These are phyloP conservation scores for Talaromyces trachyspermus DNA, from an alignment of 495 filamentous ascomycete species.

Conservation along the genomic window DNA sequence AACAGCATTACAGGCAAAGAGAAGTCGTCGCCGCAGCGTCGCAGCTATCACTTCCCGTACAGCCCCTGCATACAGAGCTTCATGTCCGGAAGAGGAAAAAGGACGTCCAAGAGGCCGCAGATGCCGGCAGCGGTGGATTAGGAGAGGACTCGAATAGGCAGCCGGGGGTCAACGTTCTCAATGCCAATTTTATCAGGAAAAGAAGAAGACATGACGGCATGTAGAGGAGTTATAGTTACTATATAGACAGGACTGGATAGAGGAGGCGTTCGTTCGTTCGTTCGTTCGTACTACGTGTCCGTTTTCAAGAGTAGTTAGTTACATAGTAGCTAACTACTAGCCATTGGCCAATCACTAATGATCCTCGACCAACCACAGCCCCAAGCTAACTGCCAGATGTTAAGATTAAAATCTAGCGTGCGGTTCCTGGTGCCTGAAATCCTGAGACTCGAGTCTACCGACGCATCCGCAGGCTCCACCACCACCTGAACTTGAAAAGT, in stretches of 20 bases:
- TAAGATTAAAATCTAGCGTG: too few relatives aligned
- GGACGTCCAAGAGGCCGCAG: slow-evolving; percentile 22
- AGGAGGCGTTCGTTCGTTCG: too few relatives aligned
- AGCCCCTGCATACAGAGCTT: slow-evolving; percentile 1
- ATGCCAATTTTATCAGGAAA: slow-evolving; percentile 57
- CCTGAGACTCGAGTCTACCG: too few relatives aligned
- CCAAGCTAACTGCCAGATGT: too few relatives aligned
- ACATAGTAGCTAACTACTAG: too few relatives aligned
- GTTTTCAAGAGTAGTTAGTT: too few relatives aligned
- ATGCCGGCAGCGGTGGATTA: slow-evolving; percentile 25
- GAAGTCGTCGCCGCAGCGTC: neutral
- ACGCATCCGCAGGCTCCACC: too few relatives aligned
- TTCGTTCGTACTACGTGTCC: too few relatives aligned
- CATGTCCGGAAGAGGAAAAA: slow-evolving; percentile 47
- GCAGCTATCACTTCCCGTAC: slow-evolving; percentile 6
- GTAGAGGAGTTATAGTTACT: neutral
- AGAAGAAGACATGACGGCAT: slow-evolving; percentile 41
- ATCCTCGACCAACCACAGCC: too few relatives aligned
- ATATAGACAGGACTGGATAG: neutral
- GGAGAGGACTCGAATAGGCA: neutral
- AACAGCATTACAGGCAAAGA: slow-evolving; percentile 43
- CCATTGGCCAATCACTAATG: too few relatives aligned
- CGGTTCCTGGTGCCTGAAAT: too few relatives aligned
- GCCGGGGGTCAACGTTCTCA: slow-evolving; percentile 50
- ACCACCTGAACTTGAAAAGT: too few relatives aligned